Base-by-base conservation (phyloP, 225 moss, liverwort and hornwort species). In the Physcomitrellopsis africana region DNA sequence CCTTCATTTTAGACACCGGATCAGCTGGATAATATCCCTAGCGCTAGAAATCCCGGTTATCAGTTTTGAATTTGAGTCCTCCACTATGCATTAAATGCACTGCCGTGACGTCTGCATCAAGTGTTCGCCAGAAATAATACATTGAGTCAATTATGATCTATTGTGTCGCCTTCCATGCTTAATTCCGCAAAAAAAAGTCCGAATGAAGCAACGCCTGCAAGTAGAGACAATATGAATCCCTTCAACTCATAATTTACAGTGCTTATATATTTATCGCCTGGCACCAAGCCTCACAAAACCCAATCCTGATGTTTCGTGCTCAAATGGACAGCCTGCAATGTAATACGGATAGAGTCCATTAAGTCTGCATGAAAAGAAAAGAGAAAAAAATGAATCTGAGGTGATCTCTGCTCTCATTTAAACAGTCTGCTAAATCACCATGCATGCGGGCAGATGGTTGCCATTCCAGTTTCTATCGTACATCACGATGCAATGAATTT, bases 1-100 rank as follows among this genome's bases (percentile, higher is more conserved):
- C 78, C 49, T 79, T 72, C 78, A 79, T 79, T 41, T 37, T 66
- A 14, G 32, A 9, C 1, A 16, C 57, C 64, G 37, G 47, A n/a
- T 75, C 27, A 65, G 64, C 74, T 74, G 53, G 9, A n/a, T 45
- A 57, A 29, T 7, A 29, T 37, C 49, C 49, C 58, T 67, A 58
- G 22, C 14, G 20, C 57, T 75, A 15, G 17, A 74, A 64, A 42
- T 53, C 63, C 53, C 37, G 49, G 9, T 37, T 13, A 46, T 64
- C 16, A 18, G 16, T 45, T 58, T 45, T 44, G 70, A 56, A 51
- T 29, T 58, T 20, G 32, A 59, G 11, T 49, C 58, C 41, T 49
- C 49, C 27, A 37, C 32, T 54, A 15, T 10, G 17, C 8, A 67
- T 48, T 20, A 32, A 56, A 32, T 48, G 15, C 11, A 58, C 67